Evolutionary conservation across 257 asterid species (phyloP).

Genomic region (Catharanthus roseus): DNA sequence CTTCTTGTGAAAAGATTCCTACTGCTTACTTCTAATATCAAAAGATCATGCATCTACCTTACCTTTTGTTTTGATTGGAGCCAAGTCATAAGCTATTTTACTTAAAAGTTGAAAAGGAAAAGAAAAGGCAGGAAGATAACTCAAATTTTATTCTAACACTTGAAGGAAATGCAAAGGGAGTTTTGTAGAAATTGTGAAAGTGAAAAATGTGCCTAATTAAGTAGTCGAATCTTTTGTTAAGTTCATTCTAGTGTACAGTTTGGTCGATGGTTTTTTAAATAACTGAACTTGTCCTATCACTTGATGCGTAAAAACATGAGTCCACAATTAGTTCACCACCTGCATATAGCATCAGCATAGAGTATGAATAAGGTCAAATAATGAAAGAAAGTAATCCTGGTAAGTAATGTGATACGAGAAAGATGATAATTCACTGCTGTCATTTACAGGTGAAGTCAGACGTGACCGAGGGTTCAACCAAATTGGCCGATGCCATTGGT

Average conservation of each 20-base stretch:
- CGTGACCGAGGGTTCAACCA: constrained; percentile 79
- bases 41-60: neutral
- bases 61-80: neutral
- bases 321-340: too few relatives aligned
- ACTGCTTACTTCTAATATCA: neutral
- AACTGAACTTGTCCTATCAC: too few relatives aligned
- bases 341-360: neutral
- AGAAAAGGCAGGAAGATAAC: neutral
- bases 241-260: neutral
- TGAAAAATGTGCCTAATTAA: neutral
- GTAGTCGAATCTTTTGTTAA: neutral
- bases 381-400: neutral
- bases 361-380: neutral
- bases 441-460: constrained; percentile 77
- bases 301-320: too few relatives aligned
- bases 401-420: neutral
- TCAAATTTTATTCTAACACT: too few relatives aligned
- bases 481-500: constrained; percentile 75
- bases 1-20: neutral
- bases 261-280: too few relatives aligned
- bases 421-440: neutral
- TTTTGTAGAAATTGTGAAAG: neutral
- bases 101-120: neutral
- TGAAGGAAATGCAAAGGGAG: neutral
- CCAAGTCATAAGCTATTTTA: neutral